A percentile compares a stretch with the other conserved stretches of the same genome.
These are phyloP conservation scores for Cyberlindnera xishuangbannaensis DNA, from an alignment of 805 yeast genomes.

Conservation along the genomic window DNA sequence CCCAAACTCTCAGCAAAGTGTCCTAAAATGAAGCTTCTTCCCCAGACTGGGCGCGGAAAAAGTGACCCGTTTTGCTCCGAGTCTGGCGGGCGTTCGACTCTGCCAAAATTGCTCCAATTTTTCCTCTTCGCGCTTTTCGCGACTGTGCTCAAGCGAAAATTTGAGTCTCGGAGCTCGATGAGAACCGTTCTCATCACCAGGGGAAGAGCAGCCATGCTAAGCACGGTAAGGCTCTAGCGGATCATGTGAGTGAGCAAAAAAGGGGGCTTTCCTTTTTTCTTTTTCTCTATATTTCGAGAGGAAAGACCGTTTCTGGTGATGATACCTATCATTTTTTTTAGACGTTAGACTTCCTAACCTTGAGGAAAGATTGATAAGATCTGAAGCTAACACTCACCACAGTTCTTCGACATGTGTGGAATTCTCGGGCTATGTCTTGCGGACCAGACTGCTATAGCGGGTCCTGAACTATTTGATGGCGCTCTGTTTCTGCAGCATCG, in stretches of 20 bases:
- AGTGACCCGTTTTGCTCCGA: no score
- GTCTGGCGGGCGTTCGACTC: no score
- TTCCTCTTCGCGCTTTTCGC: no score
- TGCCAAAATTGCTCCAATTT: constrained; percentile 6
- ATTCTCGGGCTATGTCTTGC: constrained; percentile 83
- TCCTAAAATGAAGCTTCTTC: no score
- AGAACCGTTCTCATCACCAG: no score
- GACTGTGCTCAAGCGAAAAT: no score
- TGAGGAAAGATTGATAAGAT: constrained; percentile 20
- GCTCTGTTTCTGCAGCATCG: constrained; percentile 91
- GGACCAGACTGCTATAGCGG: constrained; percentile 65
- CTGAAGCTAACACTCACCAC: constrained; percentile 10
- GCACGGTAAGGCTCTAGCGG: no score
- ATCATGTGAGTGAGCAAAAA: no score
- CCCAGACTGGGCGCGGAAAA: no score
- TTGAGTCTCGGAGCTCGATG: no score
- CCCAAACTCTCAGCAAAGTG: no score
- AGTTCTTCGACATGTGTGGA: constrained; percentile 71
- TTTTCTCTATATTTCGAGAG: constrained; percentile 1
- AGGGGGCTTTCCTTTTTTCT: constrained; percentile 1
- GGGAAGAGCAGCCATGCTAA: no score
- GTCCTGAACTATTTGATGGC: constrained; percentile 89
- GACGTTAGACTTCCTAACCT: constrained; percentile 31
- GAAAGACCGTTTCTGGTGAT: constrained; percentile 1
- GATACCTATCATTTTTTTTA: constrained; percentile 22